phyloP scores from a whole-genome alignment of 805 yeast species.

The Suhomyces pyralidae region DNA sequence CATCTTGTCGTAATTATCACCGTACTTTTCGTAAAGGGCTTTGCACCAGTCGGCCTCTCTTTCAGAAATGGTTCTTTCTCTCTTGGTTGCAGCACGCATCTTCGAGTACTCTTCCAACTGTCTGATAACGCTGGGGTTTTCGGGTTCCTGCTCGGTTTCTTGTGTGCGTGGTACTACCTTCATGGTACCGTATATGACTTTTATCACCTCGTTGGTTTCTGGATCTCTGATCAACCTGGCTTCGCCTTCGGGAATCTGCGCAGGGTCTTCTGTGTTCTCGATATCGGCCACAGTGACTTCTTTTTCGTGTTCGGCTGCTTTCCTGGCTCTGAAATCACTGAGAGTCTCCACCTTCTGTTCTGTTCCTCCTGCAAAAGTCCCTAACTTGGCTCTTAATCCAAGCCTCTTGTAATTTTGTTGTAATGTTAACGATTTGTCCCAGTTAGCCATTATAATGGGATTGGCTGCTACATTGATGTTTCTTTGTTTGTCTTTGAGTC shows the following conservation, averaged over 20 bases:
- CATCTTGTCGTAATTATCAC: constrained; percentile 87
- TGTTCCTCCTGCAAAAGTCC: constrained; percentile 74
- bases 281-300: constrained; percentile 38
- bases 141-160: constrained; percentile 15
- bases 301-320: constrained; percentile 19
- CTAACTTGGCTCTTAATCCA: constrained; percentile 70
- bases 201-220: constrained; percentile 58
- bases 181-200: constrained; percentile 70
- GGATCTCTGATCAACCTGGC: constrained; percentile 73
- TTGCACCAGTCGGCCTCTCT: constrained; percentile 75
- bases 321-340: constrained; percentile 33
- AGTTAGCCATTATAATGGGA: constrained; percentile 81
- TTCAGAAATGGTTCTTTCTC: constrained; percentile 57
- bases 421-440: constrained; percentile 83
- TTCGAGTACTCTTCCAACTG: constrained; percentile 56
- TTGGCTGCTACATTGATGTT: constrained; percentile 64
- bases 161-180: constrained; percentile 18
- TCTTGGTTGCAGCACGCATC: constrained; percentile 46
- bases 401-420: constrained; percentile 81
- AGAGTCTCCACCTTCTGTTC: constrained; percentile 53
- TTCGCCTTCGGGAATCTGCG: constrained; percentile 70
- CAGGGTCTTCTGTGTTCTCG: constrained; percentile 48
- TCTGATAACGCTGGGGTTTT: constrained; percentile 56
- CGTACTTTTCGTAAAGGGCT: constrained; percentile 67
- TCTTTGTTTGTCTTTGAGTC: constrained; percentile 66